Percentiles rank a stretch among this genome's conserved stretches.
Conservation (phyloP, 2,329 filamentous ascomycete species). For the Rhynchosporium agropyri region DNA sequence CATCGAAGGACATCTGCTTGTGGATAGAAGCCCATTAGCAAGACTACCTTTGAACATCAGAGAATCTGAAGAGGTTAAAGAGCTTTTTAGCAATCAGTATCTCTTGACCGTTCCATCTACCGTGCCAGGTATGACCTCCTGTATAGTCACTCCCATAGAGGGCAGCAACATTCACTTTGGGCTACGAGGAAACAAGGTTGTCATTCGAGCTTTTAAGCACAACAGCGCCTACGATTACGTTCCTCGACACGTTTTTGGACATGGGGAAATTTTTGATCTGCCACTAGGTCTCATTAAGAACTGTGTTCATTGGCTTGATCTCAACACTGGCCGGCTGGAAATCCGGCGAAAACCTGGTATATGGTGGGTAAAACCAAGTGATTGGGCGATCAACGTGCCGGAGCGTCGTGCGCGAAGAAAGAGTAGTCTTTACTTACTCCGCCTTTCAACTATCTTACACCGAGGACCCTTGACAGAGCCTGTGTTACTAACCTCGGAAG, state of each 20-base stretch:
- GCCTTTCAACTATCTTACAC: slow-evolving; percentile 3
- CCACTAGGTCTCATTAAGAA: slow-evolving; percentile 53
- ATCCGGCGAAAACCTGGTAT: slow-evolving; percentile 50
- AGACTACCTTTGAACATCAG: slow-evolving; percentile 57
- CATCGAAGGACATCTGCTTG: slow-evolving; percentile 51
- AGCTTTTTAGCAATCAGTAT: slow-evolving; percentile 57
- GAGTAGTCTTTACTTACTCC: slow-evolving; percentile 3
- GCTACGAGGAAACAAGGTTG: slow-evolving; percentile 44
- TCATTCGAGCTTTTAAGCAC: slow-evolving; percentile 48
- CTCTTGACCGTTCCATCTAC: slow-evolving; percentile 55
- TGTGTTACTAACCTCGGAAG: slow-evolving; percentile 1
- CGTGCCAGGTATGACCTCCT: slow-evolving; percentile 56
- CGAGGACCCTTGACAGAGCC: slow-evolving; percentile 7
- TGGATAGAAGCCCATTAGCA: slow-evolving; percentile 53
- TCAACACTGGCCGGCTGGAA: slow-evolving; percentile 50
- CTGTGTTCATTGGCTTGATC: slow-evolving; percentile 63
- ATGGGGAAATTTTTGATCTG: slow-evolving; percentile 47
- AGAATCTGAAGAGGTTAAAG: slow-evolving; percentile 47
- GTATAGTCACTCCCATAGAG: slow-evolving; percentile 45
- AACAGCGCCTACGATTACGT: slow-evolving; percentile 43
- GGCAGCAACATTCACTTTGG: slow-evolving; percentile 58
- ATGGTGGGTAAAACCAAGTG: too few relatives aligned
- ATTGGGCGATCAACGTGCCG: too few relatives aligned
- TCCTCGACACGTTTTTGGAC: slow-evolving; percentile 41
- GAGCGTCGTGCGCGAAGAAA: too few relatives aligned